These are phyloP conservation scores for Solanum lycopersicoides DNA, from an alignment of 257 asterid species.

Conservation along the genomic window DNA sequence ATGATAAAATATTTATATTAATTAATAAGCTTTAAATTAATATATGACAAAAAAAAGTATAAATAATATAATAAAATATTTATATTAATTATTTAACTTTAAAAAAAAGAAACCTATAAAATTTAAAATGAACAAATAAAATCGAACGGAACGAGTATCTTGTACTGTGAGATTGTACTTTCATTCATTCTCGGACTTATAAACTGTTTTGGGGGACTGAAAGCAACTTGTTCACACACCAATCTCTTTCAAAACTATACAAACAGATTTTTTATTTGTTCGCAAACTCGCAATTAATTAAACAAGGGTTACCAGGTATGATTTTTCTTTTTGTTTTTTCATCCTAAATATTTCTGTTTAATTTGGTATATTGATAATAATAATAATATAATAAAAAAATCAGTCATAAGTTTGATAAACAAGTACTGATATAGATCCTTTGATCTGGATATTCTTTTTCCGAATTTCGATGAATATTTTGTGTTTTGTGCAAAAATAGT, in stretches of 20 bases:
- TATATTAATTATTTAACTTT: too few relatives aligned
- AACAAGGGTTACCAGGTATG: not conserved
- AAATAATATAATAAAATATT: too few relatives aligned
- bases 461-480: not conserved
- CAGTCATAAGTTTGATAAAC: not conserved
- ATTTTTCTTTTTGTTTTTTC: not conserved
- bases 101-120: too few relatives aligned
- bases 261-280: not conserved
- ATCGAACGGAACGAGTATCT: not conserved
- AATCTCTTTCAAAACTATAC: not conserved
- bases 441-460: not conserved
- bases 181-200: not conserved
- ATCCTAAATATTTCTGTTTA: not conserved
- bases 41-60: accelerated
- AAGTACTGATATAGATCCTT: not conserved
- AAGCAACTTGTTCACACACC: not conserved
- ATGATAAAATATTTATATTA: too few relatives aligned
- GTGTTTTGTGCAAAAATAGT: not conserved
- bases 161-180: not conserved
- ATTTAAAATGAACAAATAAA: too few relatives aligned
- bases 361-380: not conserved
- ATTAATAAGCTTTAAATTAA: too few relatives aligned
- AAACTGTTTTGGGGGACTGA: not conserved
- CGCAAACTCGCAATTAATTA: not conserved
- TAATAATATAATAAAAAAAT: not conserved